Percentiles rank a stretch among this genome's conserved stretches.
Evolutionary conservation across 1,139 yeast species (phyloP).

Genomic region (Geotrichum citri-aurantii): DNA sequence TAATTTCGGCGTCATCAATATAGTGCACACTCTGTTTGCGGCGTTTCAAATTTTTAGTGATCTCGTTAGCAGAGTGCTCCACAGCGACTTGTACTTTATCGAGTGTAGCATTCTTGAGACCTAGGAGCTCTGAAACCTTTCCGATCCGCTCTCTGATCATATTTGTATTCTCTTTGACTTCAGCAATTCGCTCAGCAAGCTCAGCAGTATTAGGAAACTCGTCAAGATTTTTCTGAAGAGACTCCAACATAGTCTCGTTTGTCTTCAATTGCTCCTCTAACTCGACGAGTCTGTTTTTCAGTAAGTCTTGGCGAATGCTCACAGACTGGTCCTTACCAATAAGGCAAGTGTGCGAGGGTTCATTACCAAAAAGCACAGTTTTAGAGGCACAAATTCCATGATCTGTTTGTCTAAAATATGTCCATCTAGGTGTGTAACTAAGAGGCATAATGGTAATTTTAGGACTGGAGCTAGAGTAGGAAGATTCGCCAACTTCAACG

Average conservation of each 20-base stretch:
- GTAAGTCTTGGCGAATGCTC: slow-evolving; percentile 30
- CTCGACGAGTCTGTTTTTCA: slow-evolving; percentile 33
- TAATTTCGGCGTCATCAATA: slow-evolving; percentile 2
- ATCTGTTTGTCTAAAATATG: slow-evolving; percentile 63
- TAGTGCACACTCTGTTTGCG: slow-evolving; percentile 15
- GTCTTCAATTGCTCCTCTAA: slow-evolving; percentile 45
- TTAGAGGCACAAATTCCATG: slow-evolving; percentile 34
- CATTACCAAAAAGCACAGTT: slow-evolving; percentile 56
- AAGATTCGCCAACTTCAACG: slow-evolving; percentile 51
- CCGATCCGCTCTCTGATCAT: slow-evolving; percentile 34
- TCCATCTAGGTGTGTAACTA: slow-evolving; percentile 66
- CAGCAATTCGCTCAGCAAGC: slow-evolving; percentile 27
- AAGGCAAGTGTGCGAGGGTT: slow-evolving; percentile 61
- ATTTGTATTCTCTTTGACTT: slow-evolving; percentile 36
- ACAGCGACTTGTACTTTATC: slow-evolving; percentile 14
- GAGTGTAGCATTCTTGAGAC: not conserved
- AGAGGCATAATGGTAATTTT: slow-evolving; percentile 57
- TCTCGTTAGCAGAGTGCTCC: slow-evolving; percentile 14
- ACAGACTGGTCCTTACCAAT: slow-evolving; percentile 44
- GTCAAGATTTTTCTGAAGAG: slow-evolving; percentile 29
- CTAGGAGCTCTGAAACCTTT: slow-evolving; percentile 7
- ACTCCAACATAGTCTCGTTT: slow-evolving; percentile 36
- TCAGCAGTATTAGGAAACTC: slow-evolving; percentile 27
- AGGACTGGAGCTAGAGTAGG: slow-evolving; percentile 47
- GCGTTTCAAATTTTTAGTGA: slow-evolving; percentile 14